phyloP scores from a whole-genome alignment of 129 eudicot species.

The Lonicera japonica region DNA sequence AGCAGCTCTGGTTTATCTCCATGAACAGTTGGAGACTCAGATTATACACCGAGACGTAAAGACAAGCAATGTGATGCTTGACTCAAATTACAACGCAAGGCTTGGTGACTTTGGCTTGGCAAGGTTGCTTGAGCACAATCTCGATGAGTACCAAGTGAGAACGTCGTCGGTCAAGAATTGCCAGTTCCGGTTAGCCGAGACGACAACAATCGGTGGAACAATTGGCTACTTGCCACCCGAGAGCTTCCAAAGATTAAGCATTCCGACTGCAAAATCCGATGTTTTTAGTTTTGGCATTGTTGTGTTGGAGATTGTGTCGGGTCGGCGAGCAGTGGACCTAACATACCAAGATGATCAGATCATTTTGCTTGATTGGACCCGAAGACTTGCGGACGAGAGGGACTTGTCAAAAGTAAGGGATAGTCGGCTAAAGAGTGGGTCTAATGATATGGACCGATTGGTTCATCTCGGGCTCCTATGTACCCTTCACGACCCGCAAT shows the following conservation, averaged over 20 bases:
- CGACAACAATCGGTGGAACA: constrained; percentile 74
- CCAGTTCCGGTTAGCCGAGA: constrained; percentile 39
- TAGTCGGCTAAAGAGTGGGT: constrained; percentile 44
- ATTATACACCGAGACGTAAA: constrained; percentile 91
- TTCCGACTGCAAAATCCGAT: constrained; percentile 73
- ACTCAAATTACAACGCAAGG: constrained; percentile 62
- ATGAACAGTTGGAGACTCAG: constrained; percentile 83
- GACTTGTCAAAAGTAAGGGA: constrained; percentile 40
- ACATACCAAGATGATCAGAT: constrained; percentile 71
- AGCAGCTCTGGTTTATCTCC: constrained; percentile 72
- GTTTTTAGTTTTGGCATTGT: constrained; percentile 94
- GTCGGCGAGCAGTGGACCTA: constrained; percentile 79
- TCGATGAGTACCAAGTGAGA: constrained; percentile 17
- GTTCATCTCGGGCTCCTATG: constrained; percentile 66
- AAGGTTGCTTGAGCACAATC: constrained; percentile 79
- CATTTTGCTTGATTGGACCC: constrained; percentile 68
- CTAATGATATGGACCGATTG: constrained; percentile 56
- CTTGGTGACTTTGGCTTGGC: constrained; percentile 94
- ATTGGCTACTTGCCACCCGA: constrained; percentile 91
- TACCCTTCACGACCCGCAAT: constrained; percentile 62
- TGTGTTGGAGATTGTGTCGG: constrained; percentile 64
- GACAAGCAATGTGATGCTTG: constrained; percentile 94
- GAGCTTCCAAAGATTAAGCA: constrained; percentile 51
- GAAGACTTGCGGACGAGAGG: constrained; percentile 60
- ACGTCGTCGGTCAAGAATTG: constrained; percentile 25